phyloP scores from a whole-genome alignment of 441 rosid genomes.

The Capsella rubella region DNA sequence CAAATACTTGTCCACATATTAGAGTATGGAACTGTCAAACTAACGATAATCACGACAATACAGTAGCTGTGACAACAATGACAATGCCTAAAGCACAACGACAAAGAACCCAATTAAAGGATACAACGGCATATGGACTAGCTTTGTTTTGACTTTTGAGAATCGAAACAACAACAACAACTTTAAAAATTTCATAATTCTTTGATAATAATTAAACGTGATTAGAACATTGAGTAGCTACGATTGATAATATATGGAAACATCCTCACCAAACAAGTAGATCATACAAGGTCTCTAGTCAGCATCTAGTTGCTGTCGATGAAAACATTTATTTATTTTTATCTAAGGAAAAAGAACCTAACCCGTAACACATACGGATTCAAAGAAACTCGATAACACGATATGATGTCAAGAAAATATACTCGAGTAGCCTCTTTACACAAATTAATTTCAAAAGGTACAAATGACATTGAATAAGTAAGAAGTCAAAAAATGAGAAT shows the following conservation, averaged over 20 bases:
- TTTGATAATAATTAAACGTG: neutral
- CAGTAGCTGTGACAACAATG: neutral
- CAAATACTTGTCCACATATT: neutral
- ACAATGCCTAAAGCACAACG: neutral
- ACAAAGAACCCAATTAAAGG: neutral
- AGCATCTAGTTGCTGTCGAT: slow-evolving; percentile 31
- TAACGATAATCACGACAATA: slow-evolving; percentile 6
- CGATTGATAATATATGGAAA: neutral
- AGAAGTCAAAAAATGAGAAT: slow-evolving; percentile 15
- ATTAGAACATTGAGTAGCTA: neutral
- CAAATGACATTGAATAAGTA: neutral
- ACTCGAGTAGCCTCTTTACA: slow-evolving; percentile 26
- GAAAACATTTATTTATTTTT: neutral
- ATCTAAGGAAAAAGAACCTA: slow-evolving; percentile 8
- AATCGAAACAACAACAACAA: neutral
- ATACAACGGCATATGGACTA: neutral
- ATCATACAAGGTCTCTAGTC: slow-evolving; percentile 10
- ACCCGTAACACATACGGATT: slow-evolving; percentile 16
- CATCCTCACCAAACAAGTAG: neutral
- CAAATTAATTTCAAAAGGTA: slow-evolving; percentile 3
- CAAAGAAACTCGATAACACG: slow-evolving; percentile 8
- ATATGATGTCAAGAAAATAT: slow-evolving; percentile 34
- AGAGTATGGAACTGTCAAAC: slow-evolving; percentile 1
- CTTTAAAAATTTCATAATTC: neutral
- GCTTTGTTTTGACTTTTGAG: neutral